phyloP scores from a whole-genome alignment of 1,284 basidiomycete species.

The Puccinia novopanici region DNA sequence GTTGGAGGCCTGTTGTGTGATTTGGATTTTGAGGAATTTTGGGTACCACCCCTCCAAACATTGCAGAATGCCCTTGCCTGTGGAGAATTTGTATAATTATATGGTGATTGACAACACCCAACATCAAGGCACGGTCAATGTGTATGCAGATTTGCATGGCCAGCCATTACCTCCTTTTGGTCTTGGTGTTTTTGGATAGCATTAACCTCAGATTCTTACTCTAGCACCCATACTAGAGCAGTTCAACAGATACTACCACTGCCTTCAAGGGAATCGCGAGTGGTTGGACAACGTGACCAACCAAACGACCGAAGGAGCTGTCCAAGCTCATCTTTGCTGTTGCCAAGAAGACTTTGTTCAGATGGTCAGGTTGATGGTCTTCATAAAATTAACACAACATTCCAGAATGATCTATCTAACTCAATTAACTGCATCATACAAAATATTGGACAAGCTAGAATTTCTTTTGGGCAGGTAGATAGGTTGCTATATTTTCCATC shows the following conservation, averaged over 20 bases:
- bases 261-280: background rate
- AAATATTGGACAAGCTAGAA: no score
- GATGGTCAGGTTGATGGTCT: background rate
- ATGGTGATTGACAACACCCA: background rate
- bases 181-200: no score
- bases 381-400: no score
- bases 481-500: no score
- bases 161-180: no score
- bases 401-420: no score
- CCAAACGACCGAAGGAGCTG: background rate
- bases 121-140: background rate
- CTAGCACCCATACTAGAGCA: background rate
- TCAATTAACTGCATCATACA: no score
- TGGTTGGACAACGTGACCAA: background rate
- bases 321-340: background rate
- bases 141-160: background rate
- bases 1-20: background rate
- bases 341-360: background rate
- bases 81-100: background rate
- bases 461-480: no score
- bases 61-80: background rate
- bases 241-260: background rate
- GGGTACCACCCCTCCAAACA: background rate
- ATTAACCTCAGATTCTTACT: no score
- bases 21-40: background rate